Percentiles rank a stretch among this genome's conserved stretches.
Conservation (phyloP, 768 basidiomycete genomes). For the Termitomyces sp. region DNA sequence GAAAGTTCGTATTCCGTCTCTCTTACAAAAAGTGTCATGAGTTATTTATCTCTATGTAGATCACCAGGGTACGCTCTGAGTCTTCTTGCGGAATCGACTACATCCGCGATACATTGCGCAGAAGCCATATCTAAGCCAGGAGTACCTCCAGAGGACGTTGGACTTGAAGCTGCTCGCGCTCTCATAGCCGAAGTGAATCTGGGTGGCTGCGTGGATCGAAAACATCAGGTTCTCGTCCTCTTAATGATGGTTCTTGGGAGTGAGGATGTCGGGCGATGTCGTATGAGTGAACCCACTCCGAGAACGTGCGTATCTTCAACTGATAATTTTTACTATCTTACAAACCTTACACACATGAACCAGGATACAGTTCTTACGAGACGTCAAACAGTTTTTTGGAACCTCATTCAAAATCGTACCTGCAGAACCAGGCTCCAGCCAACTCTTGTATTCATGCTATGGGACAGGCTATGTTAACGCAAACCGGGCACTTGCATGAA, state of each 20-base stretch:
- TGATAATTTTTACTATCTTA: neutral
- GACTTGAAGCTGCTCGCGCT: slow-evolving; percentile 69
- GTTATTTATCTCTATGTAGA: slow-evolving; percentile 31
- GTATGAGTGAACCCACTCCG: slow-evolving; percentile 77
- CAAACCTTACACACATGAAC: slow-evolving; percentile 6
- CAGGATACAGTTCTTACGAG: slow-evolving; percentile 92
- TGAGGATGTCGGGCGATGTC: slow-evolving; percentile 90
- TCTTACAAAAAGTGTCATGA: neutral
- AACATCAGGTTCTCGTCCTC: slow-evolving; percentile 82
- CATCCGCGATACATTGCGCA: slow-evolving; percentile 79
- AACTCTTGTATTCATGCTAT: slow-evolving; percentile 83
- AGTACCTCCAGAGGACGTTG: slow-evolving; percentile 89
- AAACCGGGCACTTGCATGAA: slow-evolving; percentile 60
- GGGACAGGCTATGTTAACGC: slow-evolving; percentile 90
- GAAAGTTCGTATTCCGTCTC: slow-evolving; percentile 60
- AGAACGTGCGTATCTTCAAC: slow-evolving; percentile 57
- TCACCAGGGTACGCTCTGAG: slow-evolving; percentile 95
- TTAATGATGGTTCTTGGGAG: slow-evolving; percentile 95
- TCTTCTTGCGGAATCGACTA: slow-evolving; percentile 88
- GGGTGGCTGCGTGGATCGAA: slow-evolving; percentile 88
- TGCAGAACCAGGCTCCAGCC: slow-evolving; percentile 45
- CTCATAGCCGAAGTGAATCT: slow-evolving; percentile 72
- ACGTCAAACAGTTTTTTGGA: slow-evolving; percentile 77
- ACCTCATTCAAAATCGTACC: slow-evolving; percentile 88
- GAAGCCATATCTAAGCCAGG: slow-evolving; percentile 83